phyloP scores from a whole-genome alignment of 2,329 filamentous ascomycete species.

The Alternaria burnsii region DNA sequence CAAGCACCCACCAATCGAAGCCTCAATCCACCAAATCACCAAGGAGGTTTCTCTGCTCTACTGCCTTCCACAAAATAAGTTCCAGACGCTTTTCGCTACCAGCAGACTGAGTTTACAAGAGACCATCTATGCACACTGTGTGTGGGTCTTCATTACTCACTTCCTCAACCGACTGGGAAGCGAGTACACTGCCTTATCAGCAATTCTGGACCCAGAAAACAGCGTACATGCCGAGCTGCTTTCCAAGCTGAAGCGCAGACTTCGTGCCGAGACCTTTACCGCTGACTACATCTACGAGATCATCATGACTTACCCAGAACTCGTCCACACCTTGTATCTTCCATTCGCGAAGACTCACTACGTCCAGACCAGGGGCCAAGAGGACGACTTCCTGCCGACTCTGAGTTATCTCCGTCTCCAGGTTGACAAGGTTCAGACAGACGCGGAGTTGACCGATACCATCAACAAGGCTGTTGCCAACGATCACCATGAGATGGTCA shows the following conservation, averaged over 20 bases:
- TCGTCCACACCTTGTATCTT: slow-evolving; percentile 88
- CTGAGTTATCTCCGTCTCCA: slow-evolving; percentile 72
- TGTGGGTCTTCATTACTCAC: slow-evolving; percentile 97
- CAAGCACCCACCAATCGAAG: slow-evolving; percentile 81
- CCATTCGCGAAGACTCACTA: slow-evolving; percentile 91
- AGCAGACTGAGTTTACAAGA: slow-evolving; percentile 92
- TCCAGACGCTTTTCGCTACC: slow-evolving; percentile 86
- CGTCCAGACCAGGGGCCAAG: slow-evolving; percentile 69
- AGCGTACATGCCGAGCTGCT: slow-evolving; percentile 86
- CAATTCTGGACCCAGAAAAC: slow-evolving; percentile 81
- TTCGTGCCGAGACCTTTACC: slow-evolving; percentile 96
- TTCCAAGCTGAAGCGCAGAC: slow-evolving; percentile 91
- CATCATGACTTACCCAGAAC: slow-evolving; percentile 85
- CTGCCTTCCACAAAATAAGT: slow-evolving; percentile 97
- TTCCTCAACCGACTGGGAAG: slow-evolving; percentile 94
- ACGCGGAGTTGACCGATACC: slow-evolving; percentile 50
- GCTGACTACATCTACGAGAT: slow-evolving; percentile 98
- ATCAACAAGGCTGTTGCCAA: slow-evolving; percentile 63
- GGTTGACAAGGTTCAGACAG: slow-evolving; percentile 66
- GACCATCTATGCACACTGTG: slow-evolving; percentile 95
- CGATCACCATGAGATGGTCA: slow-evolving; percentile 97
- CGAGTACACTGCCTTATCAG: slow-evolving; percentile 87
- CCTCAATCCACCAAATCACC: slow-evolving; percentile 97
- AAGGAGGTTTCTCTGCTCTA: slow-evolving; percentile 97
- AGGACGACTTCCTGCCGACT: slow-evolving; percentile 75